These are phyloP conservation scores for Leptographium radiaticola DNA, from an alignment of 2,329 filamentous ascomycete species.

Conservation along the genomic window DNA sequence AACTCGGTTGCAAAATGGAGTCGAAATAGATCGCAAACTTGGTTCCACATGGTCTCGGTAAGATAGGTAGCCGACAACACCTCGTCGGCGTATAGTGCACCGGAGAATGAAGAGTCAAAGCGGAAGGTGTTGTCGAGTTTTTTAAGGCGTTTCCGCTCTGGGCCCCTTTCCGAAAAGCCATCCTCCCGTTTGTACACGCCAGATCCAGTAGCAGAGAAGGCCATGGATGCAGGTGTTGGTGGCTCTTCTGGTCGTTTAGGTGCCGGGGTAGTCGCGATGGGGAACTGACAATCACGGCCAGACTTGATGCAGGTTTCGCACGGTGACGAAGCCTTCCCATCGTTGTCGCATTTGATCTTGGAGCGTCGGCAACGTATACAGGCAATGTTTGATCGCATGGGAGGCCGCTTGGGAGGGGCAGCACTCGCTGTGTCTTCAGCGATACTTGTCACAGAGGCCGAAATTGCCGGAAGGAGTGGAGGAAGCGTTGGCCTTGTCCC, in stretches of 20 bases:
- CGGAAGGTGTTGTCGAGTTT: conserved; percentile 30
- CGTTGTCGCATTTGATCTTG: conserved; percentile 81
- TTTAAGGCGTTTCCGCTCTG: conserved; percentile 36
- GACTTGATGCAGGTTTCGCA: conserved; percentile 65
- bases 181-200: conserved; percentile 26
- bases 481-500: not conserved
- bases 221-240: not conserved
- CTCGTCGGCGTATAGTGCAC: conserved; percentile 35
- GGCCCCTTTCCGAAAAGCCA: conserved; percentile 22
- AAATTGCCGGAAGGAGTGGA: not conserved
- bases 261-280: conserved; percentile 18
- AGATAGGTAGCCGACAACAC: conserved; percentile 48
- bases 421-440: conserved; percentile 28
- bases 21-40: conserved; percentile 57
- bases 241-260: not conserved
- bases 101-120: conserved; percentile 23
- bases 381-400: conserved; percentile 68
- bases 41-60: conserved; percentile 52
- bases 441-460: conserved; percentile 16
- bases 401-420: conserved; percentile 22
- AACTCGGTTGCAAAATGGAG: conserved; percentile 60
- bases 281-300: conserved; percentile 61
- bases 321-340: conserved; percentile 48
- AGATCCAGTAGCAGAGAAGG: not conserved
- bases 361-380: conserved; percentile 64